Percentiles rank a stretch among this genome's conserved stretches.
These are phyloP conservation scores for Austroboletus niveus DNA, from an alignment of 1,284 basidiomycete species.

Conservation along the genomic window DNA sequence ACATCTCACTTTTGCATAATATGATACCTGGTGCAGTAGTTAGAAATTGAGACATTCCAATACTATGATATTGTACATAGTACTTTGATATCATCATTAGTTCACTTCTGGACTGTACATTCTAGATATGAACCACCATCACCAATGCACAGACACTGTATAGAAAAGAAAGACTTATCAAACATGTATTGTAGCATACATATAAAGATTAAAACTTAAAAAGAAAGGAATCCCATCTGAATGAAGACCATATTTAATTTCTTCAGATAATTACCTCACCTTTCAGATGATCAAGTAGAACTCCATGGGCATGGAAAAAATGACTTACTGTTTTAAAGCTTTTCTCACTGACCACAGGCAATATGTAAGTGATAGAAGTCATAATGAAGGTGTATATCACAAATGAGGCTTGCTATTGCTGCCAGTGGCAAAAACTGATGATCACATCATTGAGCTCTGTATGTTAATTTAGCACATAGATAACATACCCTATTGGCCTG, in stretches of 20 bases:
- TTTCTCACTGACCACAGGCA: constrained; percentile 17
- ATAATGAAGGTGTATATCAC: constrained; percentile 24
- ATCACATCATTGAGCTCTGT: too few relatives aligned
- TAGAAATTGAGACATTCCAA: background rate
- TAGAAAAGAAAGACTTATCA: background rate
- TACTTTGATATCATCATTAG: background rate
- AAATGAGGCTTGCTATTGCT: constrained; percentile 14
- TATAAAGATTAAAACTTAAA: background rate
- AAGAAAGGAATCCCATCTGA: background rate
- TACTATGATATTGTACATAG: background rate
- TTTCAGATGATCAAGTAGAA: background rate
- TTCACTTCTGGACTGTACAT: background rate
- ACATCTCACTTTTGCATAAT: background rate
- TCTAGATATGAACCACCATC: background rate
- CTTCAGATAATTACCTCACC: background rate
- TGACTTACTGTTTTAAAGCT: constrained; percentile 11
- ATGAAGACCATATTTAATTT: background rate
- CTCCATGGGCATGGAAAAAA: background rate
- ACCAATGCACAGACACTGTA: background rate
- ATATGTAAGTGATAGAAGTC: constrained; percentile 16
- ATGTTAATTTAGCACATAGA: constrained; percentile 2
- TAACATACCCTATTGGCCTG: constrained; percentile 4
- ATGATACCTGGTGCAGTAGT: background rate
- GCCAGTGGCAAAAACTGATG: constrained; percentile 6
- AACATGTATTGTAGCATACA: background rate